These are phyloP conservation scores for Maudiozyma turicensis DNA, from an alignment of 805 yeast species.

Conservation along the genomic window DNA sequence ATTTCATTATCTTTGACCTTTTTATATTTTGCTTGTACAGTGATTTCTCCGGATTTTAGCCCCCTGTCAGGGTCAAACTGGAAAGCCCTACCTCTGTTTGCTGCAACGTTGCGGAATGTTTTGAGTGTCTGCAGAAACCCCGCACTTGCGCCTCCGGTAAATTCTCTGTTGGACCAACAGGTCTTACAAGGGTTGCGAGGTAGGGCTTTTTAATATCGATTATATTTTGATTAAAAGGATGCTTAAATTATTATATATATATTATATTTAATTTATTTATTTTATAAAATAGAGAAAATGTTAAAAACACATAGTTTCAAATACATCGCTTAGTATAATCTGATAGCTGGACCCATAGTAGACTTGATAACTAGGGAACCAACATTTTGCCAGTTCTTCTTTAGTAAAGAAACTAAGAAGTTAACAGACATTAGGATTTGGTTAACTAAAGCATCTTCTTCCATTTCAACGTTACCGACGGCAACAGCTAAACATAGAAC, in stretches of 20 bases:
- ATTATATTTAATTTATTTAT: background rate
- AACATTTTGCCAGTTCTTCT: slow-evolving; percentile 99
- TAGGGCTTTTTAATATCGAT: no score
- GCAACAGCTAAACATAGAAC: slow-evolving; percentile 99
- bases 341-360: slow-evolving; percentile 99
- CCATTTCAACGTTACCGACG: slow-evolving; percentile 99
- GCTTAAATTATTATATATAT: background rate
- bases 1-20: no score
- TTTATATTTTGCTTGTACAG: no score
- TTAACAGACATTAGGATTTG: slow-evolving; percentile 98
- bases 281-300: slow-evolving; percentile 2
- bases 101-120: no score
- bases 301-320: background rate
- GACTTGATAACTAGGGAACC: slow-evolving; percentile 98
- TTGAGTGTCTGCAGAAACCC: no score
- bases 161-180: no score
- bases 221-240: background rate
- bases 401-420: slow-evolving; percentile 97
- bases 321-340: slow-evolving; percentile 72
- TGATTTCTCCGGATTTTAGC: no score
- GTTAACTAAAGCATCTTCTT: slow-evolving; percentile 89
- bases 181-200: no score
- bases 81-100: no score
- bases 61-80: no score
- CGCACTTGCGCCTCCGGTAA: no score